These are phyloP conservation scores for Lachancea lanzarotensis DNA, from an alignment of 805 yeast species.

Conservation along the genomic window DNA sequence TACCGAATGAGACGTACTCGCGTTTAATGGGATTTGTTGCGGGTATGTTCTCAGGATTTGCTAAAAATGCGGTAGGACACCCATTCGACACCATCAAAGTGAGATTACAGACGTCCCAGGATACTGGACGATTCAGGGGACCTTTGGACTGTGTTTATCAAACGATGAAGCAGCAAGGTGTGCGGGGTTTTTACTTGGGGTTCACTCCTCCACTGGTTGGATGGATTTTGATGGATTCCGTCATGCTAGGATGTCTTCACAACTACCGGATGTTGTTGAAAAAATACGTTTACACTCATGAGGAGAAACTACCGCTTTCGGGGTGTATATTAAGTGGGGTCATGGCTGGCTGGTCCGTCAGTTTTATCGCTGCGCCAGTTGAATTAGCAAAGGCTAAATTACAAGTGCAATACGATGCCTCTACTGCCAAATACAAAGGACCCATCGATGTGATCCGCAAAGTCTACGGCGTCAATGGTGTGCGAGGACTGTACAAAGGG, in stretches of 20 bases:
- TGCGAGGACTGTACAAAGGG: slow-evolving; percentile 73
- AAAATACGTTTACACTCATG: slow-evolving; percentile 54
- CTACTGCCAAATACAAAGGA: slow-evolving; percentile 59
- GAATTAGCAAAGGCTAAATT: slow-evolving; percentile 84
- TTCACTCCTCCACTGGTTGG: slow-evolving; percentile 91
- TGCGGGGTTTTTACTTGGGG: slow-evolving; percentile 77
- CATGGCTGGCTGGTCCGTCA: slow-evolving; percentile 79
- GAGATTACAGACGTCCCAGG: slow-evolving; percentile 69
- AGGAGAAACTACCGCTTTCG: slow-evolving; percentile 56
- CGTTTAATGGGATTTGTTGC: slow-evolving; percentile 68
- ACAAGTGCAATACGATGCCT: slow-evolving; percentile 84
- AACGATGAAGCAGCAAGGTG: slow-evolving; percentile 69
- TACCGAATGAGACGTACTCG: slow-evolving; percentile 22
- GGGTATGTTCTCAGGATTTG: slow-evolving; percentile 81
- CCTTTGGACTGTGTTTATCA: slow-evolving; percentile 74
- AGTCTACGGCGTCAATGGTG: slow-evolving; percentile 53
- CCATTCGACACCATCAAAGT: slow-evolving; percentile 91
- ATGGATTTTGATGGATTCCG: slow-evolving; percentile 91
- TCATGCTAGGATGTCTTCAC: slow-evolving; percentile 81
- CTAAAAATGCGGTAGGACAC: slow-evolving; percentile 86
- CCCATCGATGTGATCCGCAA: slow-evolving; percentile 70
- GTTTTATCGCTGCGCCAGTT: slow-evolving; percentile 93
- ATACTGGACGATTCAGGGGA: slow-evolving; percentile 59
- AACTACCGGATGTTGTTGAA: slow-evolving; percentile 64
- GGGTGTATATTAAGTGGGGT: slow-evolving; percentile 79